Percentiles rank a stretch among this genome's conserved stretches.
Evolutionary conservation across 1,284 basidiomycete species (phyloP).

Genomic region (Microbotryomycetes sp.): DNA sequence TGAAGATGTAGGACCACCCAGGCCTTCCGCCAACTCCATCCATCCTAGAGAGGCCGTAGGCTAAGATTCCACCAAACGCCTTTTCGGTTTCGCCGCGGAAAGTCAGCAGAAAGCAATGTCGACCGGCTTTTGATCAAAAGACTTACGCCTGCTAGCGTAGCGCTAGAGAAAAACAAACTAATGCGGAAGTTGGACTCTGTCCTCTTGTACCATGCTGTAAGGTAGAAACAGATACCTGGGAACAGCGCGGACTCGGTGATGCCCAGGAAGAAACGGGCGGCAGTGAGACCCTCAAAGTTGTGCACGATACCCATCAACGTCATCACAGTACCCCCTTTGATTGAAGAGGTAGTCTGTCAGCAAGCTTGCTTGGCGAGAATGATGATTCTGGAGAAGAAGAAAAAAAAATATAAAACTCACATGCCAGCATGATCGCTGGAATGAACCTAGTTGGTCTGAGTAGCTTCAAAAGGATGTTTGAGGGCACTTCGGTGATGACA

Average conservation of each 20-base stretch:
- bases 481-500: constrained; percentile 19
- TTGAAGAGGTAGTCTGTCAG: too few species aligned
- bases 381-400: too few species aligned
- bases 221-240: constrained; percentile 39
- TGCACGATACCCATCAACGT: constrained; percentile 48
- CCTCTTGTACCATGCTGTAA: constrained; percentile 45
- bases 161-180: constrained; percentile 47
- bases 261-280: constrained; percentile 28
- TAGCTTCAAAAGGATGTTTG: constrained; percentile 46
- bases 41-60: constrained; percentile 20
- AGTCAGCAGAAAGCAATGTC: not conserved
- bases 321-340: constrained; percentile 36
- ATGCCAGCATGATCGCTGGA: not conserved
- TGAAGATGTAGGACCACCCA: constrained; percentile 39
- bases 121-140: not conserved
- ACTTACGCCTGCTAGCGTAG: constrained; percentile 45
- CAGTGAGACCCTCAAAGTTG: constrained; percentile 35
- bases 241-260: constrained; percentile 42
- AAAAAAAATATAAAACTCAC: not conserved
- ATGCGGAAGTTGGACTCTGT: constrained; percentile 43
- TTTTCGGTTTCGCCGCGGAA: not conserved
- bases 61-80: constrained; percentile 22
- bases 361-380: too few species aligned
- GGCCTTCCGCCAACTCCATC: constrained; percentile 21
- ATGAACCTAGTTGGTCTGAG: constrained; percentile 26